Conservation (phyloP, 257 asterid species). For the Capsicum chinense region DNA sequence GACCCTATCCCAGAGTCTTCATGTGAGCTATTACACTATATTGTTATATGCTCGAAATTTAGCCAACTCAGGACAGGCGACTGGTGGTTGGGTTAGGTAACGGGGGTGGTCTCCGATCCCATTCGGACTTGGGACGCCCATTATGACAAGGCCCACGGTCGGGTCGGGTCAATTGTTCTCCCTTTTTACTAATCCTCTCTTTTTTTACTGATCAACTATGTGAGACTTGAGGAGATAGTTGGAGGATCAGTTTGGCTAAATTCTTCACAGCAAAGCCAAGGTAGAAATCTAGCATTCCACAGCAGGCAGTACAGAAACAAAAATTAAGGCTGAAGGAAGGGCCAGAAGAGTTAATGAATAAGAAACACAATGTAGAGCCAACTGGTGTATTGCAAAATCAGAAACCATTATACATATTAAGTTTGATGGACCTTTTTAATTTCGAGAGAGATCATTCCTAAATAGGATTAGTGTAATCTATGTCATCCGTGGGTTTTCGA, state of each 20-base stretch:
- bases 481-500: neutral
- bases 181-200: too few species aligned
- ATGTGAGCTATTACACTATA: too few species aligned
- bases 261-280: neutral
- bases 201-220: neutral
- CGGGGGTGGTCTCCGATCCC: too few species aligned
- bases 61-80: too few species aligned
- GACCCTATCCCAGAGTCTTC: too few species aligned
- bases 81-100: too few species aligned
- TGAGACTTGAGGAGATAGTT: neutral
- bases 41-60: too few species aligned
- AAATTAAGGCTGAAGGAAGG: neutral
- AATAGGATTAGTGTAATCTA: neutral
- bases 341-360: neutral
- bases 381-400: neutral
- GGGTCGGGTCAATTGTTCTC: too few species aligned
- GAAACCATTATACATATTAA: neutral
- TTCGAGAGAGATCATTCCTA: neutral
- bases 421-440: neutral
- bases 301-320: neutral
- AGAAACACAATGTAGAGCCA: neutral
- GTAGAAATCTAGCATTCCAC: neutral
- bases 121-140: too few species aligned
- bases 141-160: too few species aligned
- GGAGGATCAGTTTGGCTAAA: slow-evolving; percentile 17